Conservation (phyloP, 352 stramenopile species). For the Phytophthora uliginosa region DNA sequence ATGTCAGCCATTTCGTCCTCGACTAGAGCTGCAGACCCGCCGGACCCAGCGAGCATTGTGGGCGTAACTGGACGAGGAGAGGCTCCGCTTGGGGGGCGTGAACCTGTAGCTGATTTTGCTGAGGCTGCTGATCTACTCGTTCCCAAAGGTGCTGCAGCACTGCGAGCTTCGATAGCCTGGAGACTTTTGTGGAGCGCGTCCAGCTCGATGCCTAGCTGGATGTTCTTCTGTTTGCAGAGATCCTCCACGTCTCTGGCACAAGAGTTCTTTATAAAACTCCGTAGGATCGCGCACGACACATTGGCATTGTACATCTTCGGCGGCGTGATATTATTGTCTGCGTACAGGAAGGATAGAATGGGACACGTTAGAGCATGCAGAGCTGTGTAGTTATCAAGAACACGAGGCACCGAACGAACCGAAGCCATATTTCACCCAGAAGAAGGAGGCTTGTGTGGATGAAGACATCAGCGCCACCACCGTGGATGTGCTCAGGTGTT, state of each 20-base stretch:
- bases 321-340: conserved; percentile 61
- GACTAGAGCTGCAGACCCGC: conserved; percentile 5
- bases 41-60: conserved; percentile 9
- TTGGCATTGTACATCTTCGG: conserved; percentile 86
- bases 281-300: conserved; percentile 73
- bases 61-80: conserved; percentile 23
- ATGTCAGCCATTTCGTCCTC: conserved; percentile 38
- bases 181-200: conserved; percentile 62
- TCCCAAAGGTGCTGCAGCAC: conserved; percentile 17
- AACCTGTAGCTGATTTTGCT: conserved; percentile 4
- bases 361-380: not conserved
- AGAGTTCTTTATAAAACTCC: conserved; percentile 75
- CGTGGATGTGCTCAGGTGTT: not conserved
- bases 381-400: not conserved
- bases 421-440: conserved; percentile 89
- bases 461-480: conserved; percentile 13
- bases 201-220: conserved; percentile 82
- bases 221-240: conserved; percentile 78
- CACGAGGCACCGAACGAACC: conserved; percentile 41
- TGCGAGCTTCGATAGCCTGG: conserved; percentile 15
- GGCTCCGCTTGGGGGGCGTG: conserved; percentile 31
- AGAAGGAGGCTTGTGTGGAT: conserved; percentile 45
- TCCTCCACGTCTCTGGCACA: conserved; percentile 79
- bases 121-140: conserved; percentile 9
- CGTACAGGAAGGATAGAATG: not conserved